Base-by-base conservation (phyloP, 1,284 basidiomycete species). In the Ganoderma leucocontextum region DNA sequence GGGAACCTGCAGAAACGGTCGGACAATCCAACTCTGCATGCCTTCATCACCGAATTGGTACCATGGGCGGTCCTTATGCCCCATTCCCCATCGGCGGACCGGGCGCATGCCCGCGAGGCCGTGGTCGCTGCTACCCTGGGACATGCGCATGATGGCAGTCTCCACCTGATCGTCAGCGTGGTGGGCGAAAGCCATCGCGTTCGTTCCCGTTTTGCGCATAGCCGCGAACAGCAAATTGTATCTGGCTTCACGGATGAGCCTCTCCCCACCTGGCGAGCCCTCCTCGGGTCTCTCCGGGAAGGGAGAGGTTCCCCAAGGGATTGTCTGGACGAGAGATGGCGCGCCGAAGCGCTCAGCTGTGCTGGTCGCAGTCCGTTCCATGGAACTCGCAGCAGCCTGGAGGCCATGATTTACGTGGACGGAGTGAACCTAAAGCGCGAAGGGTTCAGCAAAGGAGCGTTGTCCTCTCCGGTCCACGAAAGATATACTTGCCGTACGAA, bases 101-200 rank as follows among this genome's bases (percentile, higher is more conserved):
- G 80, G 80, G 49, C 84, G 82, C 90, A 94, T 95, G 2, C 90
- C 92, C 22, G 85, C 86, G 1, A 88, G 83, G 0, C 91, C 91
- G 17, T 85, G 67, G 52, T 78, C 74, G 7, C 86, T 82, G 19
- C 87, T 89, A 0, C 89, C 88, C 70, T 79, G 85, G 7, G 84
- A 82, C 22, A 91, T 76, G 9, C 93, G 87, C 84, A 94, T 89
- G 57, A 95, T 79, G 33, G 87, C 84, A 0, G 93, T 95, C 77
- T 95, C 93, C 9, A 93, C 85, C 75, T 94, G 92, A 75, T 95
- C 93, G 74, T 95, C 92, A 3, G 85, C 84, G 74, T 95, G 93
- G 72, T 95, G 93, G 0, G 86, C 93, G 61, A 90, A 84, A 1
- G 90, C 90, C 64, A 93, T 76, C 15, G 83, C 77, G 22, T 81